These are phyloP conservation scores for Chlamydomonas sp. DNA, from an alignment of 139 green algal genomes.

Conservation along the genomic window DNA sequence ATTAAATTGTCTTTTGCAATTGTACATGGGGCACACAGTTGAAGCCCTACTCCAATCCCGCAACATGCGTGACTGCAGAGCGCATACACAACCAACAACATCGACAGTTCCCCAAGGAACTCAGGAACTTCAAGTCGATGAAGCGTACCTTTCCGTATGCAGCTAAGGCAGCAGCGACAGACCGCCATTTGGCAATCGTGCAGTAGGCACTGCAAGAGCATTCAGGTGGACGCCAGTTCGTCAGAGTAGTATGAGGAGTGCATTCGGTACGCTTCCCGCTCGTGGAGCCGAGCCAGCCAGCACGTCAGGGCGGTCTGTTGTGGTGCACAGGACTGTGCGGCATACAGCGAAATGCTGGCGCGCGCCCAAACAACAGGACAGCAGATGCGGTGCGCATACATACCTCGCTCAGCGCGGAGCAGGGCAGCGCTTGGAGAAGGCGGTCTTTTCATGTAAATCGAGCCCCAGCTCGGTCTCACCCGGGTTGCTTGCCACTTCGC, in stretches of 20 bases:
- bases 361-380: not conserved
- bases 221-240: no score
- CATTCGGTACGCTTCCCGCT: not conserved
- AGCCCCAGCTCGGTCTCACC: not conserved
- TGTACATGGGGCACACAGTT: no score
- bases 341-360: not conserved
- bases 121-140: not conserved
- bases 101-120: no score
- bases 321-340: not conserved
- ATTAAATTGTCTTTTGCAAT: no score
- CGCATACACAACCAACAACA: no score
- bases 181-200: no score
- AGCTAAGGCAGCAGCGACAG: no score
- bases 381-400: not conserved
- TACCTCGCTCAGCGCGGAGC: not conserved
- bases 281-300: not conserved
- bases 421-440: not conserved
- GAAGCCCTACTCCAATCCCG: no score
- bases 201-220: no score
- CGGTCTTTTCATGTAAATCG: not conserved
- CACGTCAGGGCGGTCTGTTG: not conserved
- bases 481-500: not conserved
- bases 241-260: no score
- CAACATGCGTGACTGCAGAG: no score
- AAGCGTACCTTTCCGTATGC: not conserved